Percentiles rank a stretch among this genome's conserved stretches.
phyloP scores from a whole-genome alignment of 257 asterid genomes.

The Solanum chilense region DNA sequence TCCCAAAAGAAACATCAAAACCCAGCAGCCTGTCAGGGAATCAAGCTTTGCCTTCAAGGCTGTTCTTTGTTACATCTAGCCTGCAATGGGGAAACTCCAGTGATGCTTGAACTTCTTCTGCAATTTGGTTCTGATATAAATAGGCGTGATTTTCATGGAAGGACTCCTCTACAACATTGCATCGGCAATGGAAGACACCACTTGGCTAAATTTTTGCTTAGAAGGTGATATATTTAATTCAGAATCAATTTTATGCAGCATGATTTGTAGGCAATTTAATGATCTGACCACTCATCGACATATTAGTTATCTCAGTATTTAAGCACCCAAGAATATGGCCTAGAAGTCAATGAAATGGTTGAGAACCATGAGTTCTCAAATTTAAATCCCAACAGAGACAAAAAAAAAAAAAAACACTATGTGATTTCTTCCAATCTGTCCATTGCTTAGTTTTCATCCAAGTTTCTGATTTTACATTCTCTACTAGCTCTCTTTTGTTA shows the following conservation, averaged over 20 bases:
- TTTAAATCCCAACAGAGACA: not conserved
- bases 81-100: conserved; percentile 56
- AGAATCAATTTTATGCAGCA: not conserved
- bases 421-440: not conserved
- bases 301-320: not conserved
- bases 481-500: not conserved
- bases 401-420: not conserved
- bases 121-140: conserved; percentile 88
- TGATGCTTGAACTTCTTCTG: conserved; percentile 83
- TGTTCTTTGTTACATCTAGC: conserved; percentile 84
- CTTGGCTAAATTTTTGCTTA: conserved; percentile 73
- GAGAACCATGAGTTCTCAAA: not conserved
- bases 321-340: not conserved
- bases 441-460: not conserved
- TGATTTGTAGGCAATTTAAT: not conserved
- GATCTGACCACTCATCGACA: not conserved
- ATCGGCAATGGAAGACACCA: conserved; percentile 58
- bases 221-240: conserved; percentile 46
- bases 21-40: conserved; percentile 39
- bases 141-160: conserved; percentile 64
- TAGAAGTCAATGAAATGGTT: not conserved
- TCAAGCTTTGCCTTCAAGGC: conserved; percentile 55
- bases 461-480: not conserved
- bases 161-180: conserved; percentile 94
- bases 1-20: conserved; percentile 28